Conservation (phyloP, 1,284 basidiomycete genomes). For the Leccinum holopus region DNA sequence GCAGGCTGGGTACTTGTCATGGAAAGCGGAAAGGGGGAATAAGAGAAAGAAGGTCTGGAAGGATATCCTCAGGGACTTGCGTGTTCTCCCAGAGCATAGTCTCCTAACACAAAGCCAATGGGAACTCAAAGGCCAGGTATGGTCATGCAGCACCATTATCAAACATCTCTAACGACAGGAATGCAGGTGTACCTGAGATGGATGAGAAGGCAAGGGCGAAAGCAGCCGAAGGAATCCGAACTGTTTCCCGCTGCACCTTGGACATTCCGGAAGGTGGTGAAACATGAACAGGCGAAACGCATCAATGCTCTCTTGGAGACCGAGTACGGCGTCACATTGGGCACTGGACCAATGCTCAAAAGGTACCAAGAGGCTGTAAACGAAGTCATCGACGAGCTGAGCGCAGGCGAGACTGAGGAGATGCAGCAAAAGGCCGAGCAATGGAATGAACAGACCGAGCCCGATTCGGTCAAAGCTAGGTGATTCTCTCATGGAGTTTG, state of each 20-base stretch:
- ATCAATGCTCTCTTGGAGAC: not conserved
- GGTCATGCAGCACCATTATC: not conserved
- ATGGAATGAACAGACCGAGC: not conserved
- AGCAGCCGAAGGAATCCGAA: not conserved
- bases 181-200: not conserved
- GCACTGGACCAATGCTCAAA: not conserved
- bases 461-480: not conserved
- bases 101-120: not conserved
- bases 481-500: not conserved
- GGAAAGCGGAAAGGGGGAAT: not conserved
- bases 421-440: not conserved
- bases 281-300: not conserved
- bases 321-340: not conserved
- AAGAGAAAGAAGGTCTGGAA: not conserved
- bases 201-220: not conserved
- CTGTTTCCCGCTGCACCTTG: not conserved
- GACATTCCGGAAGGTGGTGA: not conserved
- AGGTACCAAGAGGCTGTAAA: not conserved
- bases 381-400: not conserved
- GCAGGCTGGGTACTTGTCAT: not conserved
- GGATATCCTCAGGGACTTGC: not conserved
- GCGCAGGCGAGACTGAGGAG: not conserved
- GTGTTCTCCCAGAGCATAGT: not conserved
- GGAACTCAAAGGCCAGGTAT: not conserved
- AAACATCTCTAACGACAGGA: not conserved